Evolutionary conservation across 2,329 filamentous ascomycete genomes (phyloP).

Genomic region (Massarina eburnea): DNA sequence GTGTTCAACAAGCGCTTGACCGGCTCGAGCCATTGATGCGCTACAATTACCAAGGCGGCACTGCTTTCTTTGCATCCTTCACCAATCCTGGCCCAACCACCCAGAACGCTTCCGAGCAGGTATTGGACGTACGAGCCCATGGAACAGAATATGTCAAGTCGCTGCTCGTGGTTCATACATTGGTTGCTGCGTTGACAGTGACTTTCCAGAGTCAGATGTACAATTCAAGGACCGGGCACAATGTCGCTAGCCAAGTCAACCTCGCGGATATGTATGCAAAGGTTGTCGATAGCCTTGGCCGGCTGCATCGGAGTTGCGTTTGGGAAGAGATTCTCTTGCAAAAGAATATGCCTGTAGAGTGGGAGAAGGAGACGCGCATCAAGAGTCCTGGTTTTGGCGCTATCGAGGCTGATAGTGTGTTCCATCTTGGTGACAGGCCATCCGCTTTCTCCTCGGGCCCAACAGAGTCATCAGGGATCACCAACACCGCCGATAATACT

Average conservation of each 20-base stretch:
- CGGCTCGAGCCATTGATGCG: slow-evolving; percentile 67
- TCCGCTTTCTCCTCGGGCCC: slow-evolving; percentile 19
- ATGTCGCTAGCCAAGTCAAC: slow-evolving; percentile 75
- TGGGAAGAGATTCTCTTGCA: slow-evolving; percentile 80
- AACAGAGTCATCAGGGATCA: neutral
- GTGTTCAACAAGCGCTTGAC: slow-evolving; percentile 70
- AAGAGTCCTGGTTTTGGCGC: slow-evolving; percentile 43
- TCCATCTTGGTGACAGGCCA: slow-evolving; percentile 32
- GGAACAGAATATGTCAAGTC: slow-evolving; percentile 81
- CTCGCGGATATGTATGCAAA: slow-evolving; percentile 79
- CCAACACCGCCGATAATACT: slow-evolving; percentile 14
- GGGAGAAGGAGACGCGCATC: slow-evolving; percentile 54
- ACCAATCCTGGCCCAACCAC: slow-evolving; percentile 38
- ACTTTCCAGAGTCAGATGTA: slow-evolving; percentile 68
- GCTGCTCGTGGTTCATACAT: slow-evolving; percentile 72
- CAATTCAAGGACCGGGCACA: slow-evolving; percentile 62
- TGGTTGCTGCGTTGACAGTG: slow-evolving; percentile 73
- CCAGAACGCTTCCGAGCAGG: slow-evolving; percentile 13
- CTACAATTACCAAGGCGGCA: slow-evolving; percentile 45
- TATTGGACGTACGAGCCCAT: slow-evolving; percentile 48
- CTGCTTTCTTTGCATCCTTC: slow-evolving; percentile 72
- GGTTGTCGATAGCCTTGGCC: slow-evolving; percentile 75
- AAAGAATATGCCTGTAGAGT: slow-evolving; percentile 70
- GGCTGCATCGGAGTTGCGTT: slow-evolving; percentile 76
- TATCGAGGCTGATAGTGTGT: slow-evolving; percentile 44